These are phyloP conservation scores for Tricholoma sp. DNA, from an alignment of 768 basidiomycete genomes.

Conservation along the genomic window DNA sequence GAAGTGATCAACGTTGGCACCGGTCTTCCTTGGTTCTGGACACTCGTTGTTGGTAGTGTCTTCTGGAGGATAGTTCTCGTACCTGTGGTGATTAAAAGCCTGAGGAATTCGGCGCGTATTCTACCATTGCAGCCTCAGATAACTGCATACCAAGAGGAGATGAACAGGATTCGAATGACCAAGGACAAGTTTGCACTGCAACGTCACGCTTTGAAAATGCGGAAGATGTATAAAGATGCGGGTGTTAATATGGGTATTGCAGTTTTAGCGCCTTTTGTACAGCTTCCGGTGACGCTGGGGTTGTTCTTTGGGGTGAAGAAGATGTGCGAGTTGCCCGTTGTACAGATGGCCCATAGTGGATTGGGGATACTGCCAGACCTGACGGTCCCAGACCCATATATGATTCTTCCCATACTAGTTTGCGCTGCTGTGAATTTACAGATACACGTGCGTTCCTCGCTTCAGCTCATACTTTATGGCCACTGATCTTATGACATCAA, in stretches of 20 bases:
- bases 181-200: slow-evolving; percentile 46
- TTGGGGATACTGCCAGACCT: slow-evolving; percentile 71
- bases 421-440: slow-evolving; percentile 61
- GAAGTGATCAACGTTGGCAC: slow-evolving; percentile 67
- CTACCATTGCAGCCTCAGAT: slow-evolving; percentile 55
- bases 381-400: slow-evolving; percentile 72
- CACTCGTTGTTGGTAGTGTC: slow-evolving; percentile 63
- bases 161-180: slow-evolving; percentile 27
- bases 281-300: slow-evolving; percentile 72
- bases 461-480: neutral
- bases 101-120: slow-evolving; percentile 56
- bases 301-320: slow-evolving; percentile 79
- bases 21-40: slow-evolving; percentile 80
- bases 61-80: slow-evolving; percentile 57
- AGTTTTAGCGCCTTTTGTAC: slow-evolving; percentile 50
- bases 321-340: slow-evolving; percentile 67
- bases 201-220: slow-evolving; percentile 46
- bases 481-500: slow-evolving; percentile 12
- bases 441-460: slow-evolving; percentile 47
- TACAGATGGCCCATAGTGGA: slow-evolving; percentile 75
- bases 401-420: slow-evolving; percentile 60
- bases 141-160: slow-evolving; percentile 38
- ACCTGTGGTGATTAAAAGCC: slow-evolving; percentile 52
- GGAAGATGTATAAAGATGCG: slow-evolving; percentile 55
- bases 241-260: slow-evolving; percentile 57